These are phyloP conservation scores for Alternaria panax DNA, from an alignment of 2,329 filamentous ascomycete species.

Conservation along the genomic window DNA sequence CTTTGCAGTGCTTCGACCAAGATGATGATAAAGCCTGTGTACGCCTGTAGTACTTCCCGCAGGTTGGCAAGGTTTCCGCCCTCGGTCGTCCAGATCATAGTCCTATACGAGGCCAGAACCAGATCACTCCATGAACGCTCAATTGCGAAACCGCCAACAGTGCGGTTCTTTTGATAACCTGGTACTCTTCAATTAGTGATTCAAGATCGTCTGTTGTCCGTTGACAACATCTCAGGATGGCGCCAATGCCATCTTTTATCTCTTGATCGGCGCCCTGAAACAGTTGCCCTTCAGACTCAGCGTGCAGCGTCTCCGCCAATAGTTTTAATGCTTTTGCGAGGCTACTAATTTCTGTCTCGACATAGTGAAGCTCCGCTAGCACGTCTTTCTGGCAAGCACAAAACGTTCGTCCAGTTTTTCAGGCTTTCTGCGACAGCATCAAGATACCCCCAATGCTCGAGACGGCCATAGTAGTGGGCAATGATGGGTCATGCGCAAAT, in stretches of 20 bases:
- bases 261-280: slow-evolving; percentile 46
- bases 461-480: slow-evolving; percentile 36
- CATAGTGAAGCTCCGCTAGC: slow-evolving; percentile 52
- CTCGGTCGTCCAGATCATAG: slow-evolving; percentile 56
- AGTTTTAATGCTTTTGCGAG: slow-evolving; percentile 54
- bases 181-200: slow-evolving; percentile 55
- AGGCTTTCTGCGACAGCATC: slow-evolving; percentile 56
- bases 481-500: slow-evolving; percentile 17
- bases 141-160: slow-evolving; percentile 50
- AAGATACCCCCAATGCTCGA: slow-evolving; percentile 54
- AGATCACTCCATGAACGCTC: slow-evolving; percentile 55
- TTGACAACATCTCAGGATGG: slow-evolving; percentile 51
- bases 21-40: slow-evolving; percentile 51
- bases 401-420: slow-evolving; percentile 56
- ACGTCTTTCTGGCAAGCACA: slow-evolving; percentile 50
- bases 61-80: slow-evolving; percentile 53
- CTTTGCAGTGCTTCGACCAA: slow-evolving; percentile 55
- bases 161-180: slow-evolving; percentile 53
- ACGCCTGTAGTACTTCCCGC: slow-evolving; percentile 53
- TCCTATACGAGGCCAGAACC: slow-evolving; percentile 53
- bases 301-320: slow-evolving; percentile 55
- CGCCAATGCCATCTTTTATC: slow-evolving; percentile 49
- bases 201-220: slow-evolving; percentile 54
- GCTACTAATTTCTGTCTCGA: slow-evolving; percentile 53
- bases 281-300: slow-evolving; percentile 44